These are phyloP conservation scores for Diaporthe sp. DNA, from an alignment of 2,329 filamentous ascomycete species.

Conservation along the genomic window DNA sequence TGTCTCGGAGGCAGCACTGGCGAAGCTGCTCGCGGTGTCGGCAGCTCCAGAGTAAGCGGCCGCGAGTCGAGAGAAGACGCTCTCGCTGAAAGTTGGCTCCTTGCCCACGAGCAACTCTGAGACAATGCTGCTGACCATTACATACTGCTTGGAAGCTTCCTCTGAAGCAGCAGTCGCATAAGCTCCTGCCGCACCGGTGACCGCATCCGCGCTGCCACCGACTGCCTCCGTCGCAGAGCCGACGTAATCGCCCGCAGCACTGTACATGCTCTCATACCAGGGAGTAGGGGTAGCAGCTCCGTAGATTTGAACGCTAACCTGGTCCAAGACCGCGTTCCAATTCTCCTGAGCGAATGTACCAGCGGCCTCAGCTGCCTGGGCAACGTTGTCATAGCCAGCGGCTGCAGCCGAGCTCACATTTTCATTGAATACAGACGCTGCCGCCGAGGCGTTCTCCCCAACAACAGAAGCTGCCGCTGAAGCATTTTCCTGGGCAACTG, in stretches of 20 bases:
- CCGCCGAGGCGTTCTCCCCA: constrained; percentile 59
- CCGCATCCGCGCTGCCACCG: constrained; percentile 47
- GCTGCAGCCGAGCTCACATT: constrained; percentile 47
- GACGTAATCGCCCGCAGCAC: constrained; percentile 64
- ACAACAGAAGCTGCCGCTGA: constrained; percentile 50
- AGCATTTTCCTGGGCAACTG: constrained; percentile 48
- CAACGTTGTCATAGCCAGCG: constrained; percentile 41
- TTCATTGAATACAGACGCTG: constrained; percentile 50
- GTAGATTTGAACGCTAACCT: constrained; percentile 77
- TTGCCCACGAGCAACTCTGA: constrained; percentile 81
- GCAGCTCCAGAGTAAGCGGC: constrained; percentile 77
- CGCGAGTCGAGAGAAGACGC: constrained; percentile 77
- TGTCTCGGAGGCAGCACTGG: constrained; percentile 46
- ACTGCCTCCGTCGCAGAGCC: constrained; percentile 64
- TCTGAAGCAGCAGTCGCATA: constrained; percentile 73
- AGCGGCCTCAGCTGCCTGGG: constrained; percentile 37
- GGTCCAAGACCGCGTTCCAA: constrained; percentile 72
- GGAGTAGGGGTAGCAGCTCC: constrained; percentile 71
- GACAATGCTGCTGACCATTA: constrained; percentile 76
- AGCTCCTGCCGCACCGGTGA: constrained; percentile 57
- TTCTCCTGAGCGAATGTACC: constrained; percentile 55
- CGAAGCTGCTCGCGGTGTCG: constrained; percentile 60
- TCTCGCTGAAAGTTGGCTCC: constrained; percentile 85
- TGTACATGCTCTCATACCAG: constrained; percentile 61
- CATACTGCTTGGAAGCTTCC: constrained; percentile 72